Base-by-base conservation (phyloP, 805 yeast species). In the Yarrowia hollandica region DNA sequence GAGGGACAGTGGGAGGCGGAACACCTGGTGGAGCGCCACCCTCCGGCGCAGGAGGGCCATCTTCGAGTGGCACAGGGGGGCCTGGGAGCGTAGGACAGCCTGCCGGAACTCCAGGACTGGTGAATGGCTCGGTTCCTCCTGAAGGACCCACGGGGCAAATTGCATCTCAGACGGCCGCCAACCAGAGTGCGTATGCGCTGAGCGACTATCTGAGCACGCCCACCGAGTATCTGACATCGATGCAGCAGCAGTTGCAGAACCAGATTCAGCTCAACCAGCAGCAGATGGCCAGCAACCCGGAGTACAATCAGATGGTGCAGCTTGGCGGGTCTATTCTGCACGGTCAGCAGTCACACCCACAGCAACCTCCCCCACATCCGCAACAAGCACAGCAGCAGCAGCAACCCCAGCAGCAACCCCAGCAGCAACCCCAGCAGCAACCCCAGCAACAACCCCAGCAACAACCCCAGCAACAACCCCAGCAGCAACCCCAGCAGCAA, bases 191-290 rank as follows among this genome's bases (percentile, higher is more conserved):
- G 14, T 52, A 35, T 11, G 58, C 58, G 12, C 26, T 52, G 34
- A 52, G 58, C 35, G 58, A 52, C 34, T 52, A 52, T 11, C 35
- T 52, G 35, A 52, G 44, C 58, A 52, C 58, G 12, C 58, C 58
- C n/a, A 52, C 58, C 11, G 58, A 52, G 58, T 52, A 52, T 28
- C 44, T 52, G 28, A 52, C 58, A n/a, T 35, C 44, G 16, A 52
- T 52, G 58, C 58, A 52, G 35, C 58, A 52, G 35, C 58, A 52
- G 15, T 9, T 52, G 34, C 42, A 52, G 42, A 25, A 23, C 44
- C 58, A 35, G 58, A 52, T 37, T 25, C 33, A 25, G 34, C 31
- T 35, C 25, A 52, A 35, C 44, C 58, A 52, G 26, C 44, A 52
- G 44, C 42, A 35, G 44, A 25, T 52, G 44, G 34, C 55, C 23